A percentile compares a stretch with the other conserved stretches of the same genome.
These are phyloP conservation scores for Fusarium goolgardi DNA, from an alignment of 2,329 filamentous ascomycete species.

Conservation along the genomic window DNA sequence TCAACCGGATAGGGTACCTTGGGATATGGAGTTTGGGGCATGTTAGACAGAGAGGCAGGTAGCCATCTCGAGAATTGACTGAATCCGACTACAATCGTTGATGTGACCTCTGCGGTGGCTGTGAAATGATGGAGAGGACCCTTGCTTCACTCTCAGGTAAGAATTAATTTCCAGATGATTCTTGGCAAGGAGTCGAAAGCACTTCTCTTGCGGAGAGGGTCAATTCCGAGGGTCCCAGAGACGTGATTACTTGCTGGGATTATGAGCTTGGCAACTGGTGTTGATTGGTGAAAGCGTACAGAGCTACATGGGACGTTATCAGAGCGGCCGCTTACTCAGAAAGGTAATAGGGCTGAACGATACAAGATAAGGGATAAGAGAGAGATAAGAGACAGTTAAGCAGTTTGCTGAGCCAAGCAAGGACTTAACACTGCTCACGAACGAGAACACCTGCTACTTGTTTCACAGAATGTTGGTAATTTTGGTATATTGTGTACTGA, in stretches of 20 bases:
- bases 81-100: not conserved
- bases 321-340: not conserved
- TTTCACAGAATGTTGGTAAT: no score
- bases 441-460: no score
- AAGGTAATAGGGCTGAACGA: conserved; percentile 14
- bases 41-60: not conserved
- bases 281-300: conserved; percentile 17
- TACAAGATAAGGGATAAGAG: conserved; percentile 1
- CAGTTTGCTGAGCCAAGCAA: not conserved
- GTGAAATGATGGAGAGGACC: conserved; percentile 3
- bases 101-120: not conserved
- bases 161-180: conserved; percentile 21
- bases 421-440: not conserved
- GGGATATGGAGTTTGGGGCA: conserved; percentile 25
- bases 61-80: conserved; percentile 4
- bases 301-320: not conserved
- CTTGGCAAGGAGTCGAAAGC: conserved; percentile 13
- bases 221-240: not conserved
- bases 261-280: not conserved
- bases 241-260: not conserved
- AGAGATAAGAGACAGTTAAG: not conserved
- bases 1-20: not conserved
- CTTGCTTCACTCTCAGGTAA: not conserved
- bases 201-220: not conserved
- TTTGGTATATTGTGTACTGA: not conserved